phyloP scores from a whole-genome alignment of 1,284 basidiomycete genomes.

The Xerocomus nothofagi region DNA sequence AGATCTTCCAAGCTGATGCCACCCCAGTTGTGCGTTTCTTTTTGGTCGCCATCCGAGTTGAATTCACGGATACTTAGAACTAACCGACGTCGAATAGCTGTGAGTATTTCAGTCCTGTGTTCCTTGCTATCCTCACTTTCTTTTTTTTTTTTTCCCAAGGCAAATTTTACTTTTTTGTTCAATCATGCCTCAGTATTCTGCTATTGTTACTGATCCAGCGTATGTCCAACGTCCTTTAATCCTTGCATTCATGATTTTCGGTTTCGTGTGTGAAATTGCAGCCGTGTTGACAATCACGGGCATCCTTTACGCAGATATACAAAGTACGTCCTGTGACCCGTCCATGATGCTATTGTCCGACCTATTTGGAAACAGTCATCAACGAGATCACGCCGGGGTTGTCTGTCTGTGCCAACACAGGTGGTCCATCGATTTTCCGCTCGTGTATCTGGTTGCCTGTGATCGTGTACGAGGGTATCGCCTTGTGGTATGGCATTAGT shows the following conservation, averaged over 20 bases:
- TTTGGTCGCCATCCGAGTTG: background rate
- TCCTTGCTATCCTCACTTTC: too few species aligned
- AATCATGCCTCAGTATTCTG: conserved; percentile 1
- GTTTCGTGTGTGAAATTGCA: conserved; percentile 14
- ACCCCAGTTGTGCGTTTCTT: conserved; percentile 16
- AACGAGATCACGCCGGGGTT: conserved; percentile 7
- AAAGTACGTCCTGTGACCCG: conserved; percentile 4
- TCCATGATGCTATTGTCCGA: too few species aligned
- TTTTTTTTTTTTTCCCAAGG: conserved; percentile 8
- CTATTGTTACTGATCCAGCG: conserved; percentile 13
- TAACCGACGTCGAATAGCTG: conserved; percentile 4
- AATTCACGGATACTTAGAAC: background rate
- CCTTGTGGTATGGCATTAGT: conserved; percentile 12
- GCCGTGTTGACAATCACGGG: conserved; percentile 3
- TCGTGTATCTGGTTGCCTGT: conserved; percentile 21
- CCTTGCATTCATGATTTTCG: conserved; percentile 7
- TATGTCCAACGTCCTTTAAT: conserved; percentile 4
- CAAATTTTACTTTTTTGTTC: conserved; percentile 5
- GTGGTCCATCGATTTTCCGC: conserved; percentile 6
- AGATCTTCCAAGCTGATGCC: background rate
- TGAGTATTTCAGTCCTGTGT: background rate
- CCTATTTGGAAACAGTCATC: conserved; percentile 2
- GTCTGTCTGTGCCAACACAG: conserved; percentile 14
- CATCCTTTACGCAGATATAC: background rate
- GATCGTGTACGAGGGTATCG: conserved; percentile 12